These are phyloP conservation scores for Lactifluus subvellereus DNA, from an alignment of 768 basidiomycete genomes.

Conservation along the genomic window DNA sequence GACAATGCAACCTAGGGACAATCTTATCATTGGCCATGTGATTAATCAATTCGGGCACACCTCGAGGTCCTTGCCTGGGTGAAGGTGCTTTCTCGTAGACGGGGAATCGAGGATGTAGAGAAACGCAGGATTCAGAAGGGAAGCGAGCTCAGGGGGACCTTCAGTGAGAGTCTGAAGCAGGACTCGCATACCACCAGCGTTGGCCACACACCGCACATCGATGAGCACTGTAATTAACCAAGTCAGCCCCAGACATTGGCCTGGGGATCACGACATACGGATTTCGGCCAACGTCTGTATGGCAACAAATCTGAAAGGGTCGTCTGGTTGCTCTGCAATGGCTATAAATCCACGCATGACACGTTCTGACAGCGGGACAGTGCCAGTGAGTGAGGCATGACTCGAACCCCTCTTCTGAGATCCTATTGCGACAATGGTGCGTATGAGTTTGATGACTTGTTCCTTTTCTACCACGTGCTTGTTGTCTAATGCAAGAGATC, in stretches of 20 bases:
- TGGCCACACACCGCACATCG: slow-evolving; percentile 75
- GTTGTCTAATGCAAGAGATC: slow-evolving; percentile 80
- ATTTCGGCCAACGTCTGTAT: slow-evolving; percentile 89
- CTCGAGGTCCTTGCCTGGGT: slow-evolving; percentile 85
- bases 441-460: slow-evolving; percentile 86
- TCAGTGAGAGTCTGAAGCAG: slow-evolving; percentile 86
- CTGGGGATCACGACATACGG: slow-evolving; percentile 36
- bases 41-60: slow-evolving; percentile 37
- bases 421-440: slow-evolving; percentile 73
- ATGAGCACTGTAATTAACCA: slow-evolving; percentile 58
- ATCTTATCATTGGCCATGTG: background rate
- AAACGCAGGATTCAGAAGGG: slow-evolving; percentile 73
- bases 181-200: slow-evolving; percentile 79
- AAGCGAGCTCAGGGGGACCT: slow-evolving; percentile 76
- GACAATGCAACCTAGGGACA: slow-evolving; percentile 67
- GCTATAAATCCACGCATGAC: slow-evolving; percentile 88
- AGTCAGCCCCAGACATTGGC: slow-evolving; percentile 1
- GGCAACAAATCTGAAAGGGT: slow-evolving; percentile 76
- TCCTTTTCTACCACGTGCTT: slow-evolving; percentile 83
- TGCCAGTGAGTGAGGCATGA: slow-evolving; percentile 36
- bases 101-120: slow-evolving; percentile 83
- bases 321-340: slow-evolving; percentile 88
- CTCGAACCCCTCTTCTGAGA: slow-evolving; percentile 48
- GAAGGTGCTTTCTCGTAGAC: slow-evolving; percentile 66
- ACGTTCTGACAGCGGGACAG: slow-evolving; percentile 61